Conservation (phyloP, 2,329 filamentous ascomycete species). For the Emericellopsis atlantica region DNA sequence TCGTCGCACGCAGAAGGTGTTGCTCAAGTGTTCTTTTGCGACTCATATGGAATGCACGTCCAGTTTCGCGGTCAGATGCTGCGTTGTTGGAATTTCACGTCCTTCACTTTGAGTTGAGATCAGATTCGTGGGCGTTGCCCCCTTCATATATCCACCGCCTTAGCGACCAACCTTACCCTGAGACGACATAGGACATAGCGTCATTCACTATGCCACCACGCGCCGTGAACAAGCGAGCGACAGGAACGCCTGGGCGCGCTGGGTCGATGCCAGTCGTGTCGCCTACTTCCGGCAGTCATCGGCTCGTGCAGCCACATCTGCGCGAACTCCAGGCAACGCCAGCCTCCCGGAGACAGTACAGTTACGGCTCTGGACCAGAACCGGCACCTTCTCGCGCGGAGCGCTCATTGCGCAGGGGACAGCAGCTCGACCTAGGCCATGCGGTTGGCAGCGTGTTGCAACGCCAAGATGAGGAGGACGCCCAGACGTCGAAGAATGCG, state of each 20-base stretch:
- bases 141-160: too few species aligned
- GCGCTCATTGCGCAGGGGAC: slow-evolving; percentile 5
- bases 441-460: slow-evolving; percentile 16
- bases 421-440: slow-evolving; percentile 11
- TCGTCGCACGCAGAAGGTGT: too few species aligned
- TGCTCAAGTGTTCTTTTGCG: too few species aligned
- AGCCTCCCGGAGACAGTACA: slow-evolving; percentile 21
- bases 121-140: too few species aligned
- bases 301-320: slow-evolving; percentile 10
- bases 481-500: background rate
- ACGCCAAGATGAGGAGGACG: slow-evolving; percentile 7
- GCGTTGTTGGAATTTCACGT: too few species aligned
- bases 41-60: too few species aligned
- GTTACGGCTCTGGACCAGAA: slow-evolving; percentile 23
- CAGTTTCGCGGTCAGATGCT: too few species aligned
- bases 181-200: background rate
- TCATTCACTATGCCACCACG: background rate
- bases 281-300: background rate
- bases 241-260: background rate
- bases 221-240: background rate
- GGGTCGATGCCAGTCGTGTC: too few species aligned
- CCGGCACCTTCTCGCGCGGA: slow-evolving; percentile 12
- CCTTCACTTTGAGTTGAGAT: too few species aligned
- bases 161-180: too few species aligned
- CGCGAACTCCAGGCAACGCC: slow-evolving; percentile 17